These are phyloP conservation scores for Pythium vanterpoolii DNA, from an alignment of 352 stramenopile species.

Conservation along the genomic window DNA sequence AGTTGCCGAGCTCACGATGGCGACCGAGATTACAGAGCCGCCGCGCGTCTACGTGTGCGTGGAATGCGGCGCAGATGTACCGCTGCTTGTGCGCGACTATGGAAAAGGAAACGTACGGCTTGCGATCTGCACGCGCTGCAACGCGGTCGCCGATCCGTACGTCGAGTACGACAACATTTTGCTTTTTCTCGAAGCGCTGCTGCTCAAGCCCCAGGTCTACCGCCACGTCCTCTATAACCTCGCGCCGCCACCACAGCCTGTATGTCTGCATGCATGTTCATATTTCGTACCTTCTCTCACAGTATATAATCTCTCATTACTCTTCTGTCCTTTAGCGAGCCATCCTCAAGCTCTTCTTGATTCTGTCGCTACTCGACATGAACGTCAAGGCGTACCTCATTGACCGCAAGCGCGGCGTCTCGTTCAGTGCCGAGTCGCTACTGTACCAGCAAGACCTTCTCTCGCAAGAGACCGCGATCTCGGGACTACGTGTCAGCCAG, in stretches of 20 bases:
- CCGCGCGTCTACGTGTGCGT: conserved; percentile 55
- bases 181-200: conserved; percentile 83
- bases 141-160: conserved; percentile 81
- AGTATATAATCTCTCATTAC: background rate
- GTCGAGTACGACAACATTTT: conserved; percentile 86
- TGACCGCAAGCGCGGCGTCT: conserved; percentile 57
- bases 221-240: conserved; percentile 85
- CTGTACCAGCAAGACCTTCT: conserved; percentile 43
- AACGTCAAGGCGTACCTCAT: conserved; percentile 85
- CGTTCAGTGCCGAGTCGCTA: conserved; percentile 44
- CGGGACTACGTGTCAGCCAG: conserved; percentile 61
- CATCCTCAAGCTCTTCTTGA: conserved; percentile 71
- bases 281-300: background rate
- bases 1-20: conserved; percentile 2
- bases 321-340: conserved; percentile 23
- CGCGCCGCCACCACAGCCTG: conserved; percentile 36
- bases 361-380: conserved; percentile 83
- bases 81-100: conserved; percentile 75
- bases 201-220: conserved; percentile 84
- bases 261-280: conserved; percentile 6
- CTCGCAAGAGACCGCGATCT: conserved; percentile 22
- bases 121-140: conserved; percentile 64
- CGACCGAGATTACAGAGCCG: background rate
- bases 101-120: conserved; percentile 84
- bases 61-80: conserved; percentile 65